Conservation (phyloP, 1,284 basidiomycete genomes). For the Heliocybe sulcata region DNA sequence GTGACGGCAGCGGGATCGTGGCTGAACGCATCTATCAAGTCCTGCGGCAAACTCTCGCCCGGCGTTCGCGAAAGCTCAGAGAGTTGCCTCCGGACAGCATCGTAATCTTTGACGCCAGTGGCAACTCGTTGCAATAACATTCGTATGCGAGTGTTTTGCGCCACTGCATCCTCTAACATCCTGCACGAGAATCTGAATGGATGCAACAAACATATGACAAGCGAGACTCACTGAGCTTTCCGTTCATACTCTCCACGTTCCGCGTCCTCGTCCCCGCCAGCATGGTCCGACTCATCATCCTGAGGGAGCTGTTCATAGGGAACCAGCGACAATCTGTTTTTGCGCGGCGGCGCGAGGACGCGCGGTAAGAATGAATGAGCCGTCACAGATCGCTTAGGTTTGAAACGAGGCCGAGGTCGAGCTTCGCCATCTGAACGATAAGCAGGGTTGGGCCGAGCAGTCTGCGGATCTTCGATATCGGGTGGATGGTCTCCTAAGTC, state of each 20-base stretch:
- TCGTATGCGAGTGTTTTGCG: constrained; percentile 58
- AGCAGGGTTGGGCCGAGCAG: not conserved
- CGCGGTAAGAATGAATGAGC: not conserved
- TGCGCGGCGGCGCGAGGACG: constrained; percentile 14
- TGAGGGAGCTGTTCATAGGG: constrained; percentile 8
- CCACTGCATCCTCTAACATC: constrained; percentile 44
- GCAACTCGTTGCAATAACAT: constrained; percentile 60
- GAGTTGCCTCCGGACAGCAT: constrained; percentile 44
- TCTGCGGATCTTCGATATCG: not conserved
- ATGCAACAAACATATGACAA: constrained; percentile 1
- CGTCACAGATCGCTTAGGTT: not conserved
- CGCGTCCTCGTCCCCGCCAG: constrained; percentile 39
- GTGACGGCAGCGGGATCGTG: constrained; percentile 72
- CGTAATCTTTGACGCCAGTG: constrained; percentile 53
- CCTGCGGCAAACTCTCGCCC: constrained; percentile 44
- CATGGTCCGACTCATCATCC: constrained; percentile 25
- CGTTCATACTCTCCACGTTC: constrained; percentile 48
- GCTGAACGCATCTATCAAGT: constrained; percentile 62
- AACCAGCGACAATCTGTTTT: constrained; percentile 19
- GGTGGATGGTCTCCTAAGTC: not conserved
- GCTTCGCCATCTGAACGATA: not conserved
- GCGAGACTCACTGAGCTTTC: constrained; percentile 46
- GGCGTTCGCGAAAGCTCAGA: constrained; percentile 38
- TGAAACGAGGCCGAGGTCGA: not conserved
- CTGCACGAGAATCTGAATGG: constrained; percentile 24